A percentile compares a stretch with the other conserved stretches of the same genome.
These are phyloP conservation scores for Passalora sequoiae DNA, from an alignment of 2,329 filamentous ascomycete species.

Conservation along the genomic window DNA sequence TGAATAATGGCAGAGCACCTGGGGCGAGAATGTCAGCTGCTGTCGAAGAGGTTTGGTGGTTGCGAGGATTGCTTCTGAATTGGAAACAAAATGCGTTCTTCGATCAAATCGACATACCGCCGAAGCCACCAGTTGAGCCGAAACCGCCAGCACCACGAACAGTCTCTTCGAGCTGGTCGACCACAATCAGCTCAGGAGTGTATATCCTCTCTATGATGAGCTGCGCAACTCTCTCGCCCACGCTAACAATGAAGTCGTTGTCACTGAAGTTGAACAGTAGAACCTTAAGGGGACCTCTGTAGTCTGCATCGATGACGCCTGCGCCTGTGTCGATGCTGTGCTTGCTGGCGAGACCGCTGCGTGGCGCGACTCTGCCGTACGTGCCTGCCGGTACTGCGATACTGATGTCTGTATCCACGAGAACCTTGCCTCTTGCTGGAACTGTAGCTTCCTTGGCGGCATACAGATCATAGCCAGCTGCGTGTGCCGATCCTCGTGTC, in stretches of 20 bases:
- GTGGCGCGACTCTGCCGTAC: conserved; percentile 58
- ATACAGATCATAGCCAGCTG: conserved; percentile 93
- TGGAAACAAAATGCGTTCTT: too few species aligned
- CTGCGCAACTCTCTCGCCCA: conserved; percentile 89
- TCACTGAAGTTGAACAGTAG: conserved; percentile 91
- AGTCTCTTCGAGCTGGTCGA: conserved; percentile 81
- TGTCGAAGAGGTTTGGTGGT: too few species aligned
- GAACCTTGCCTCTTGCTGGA: conserved; percentile 73
- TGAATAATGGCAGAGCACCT: too few species aligned
- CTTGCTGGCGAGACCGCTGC: conserved; percentile 50
- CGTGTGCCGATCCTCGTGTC: conserved; percentile 80
- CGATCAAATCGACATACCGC: conserved; percentile 24
- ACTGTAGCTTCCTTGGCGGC: conserved; percentile 65
- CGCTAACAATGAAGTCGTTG: conserved; percentile 70
- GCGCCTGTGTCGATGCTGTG: conserved; percentile 95
- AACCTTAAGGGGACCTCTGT: conserved; percentile 89
- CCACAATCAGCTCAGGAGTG: conserved; percentile 86
- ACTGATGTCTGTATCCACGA: conserved; percentile 86
- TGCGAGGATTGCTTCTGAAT: too few species aligned
- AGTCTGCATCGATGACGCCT: conserved; percentile 96
- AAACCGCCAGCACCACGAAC: conserved; percentile 87
- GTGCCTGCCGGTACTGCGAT: conserved; percentile 88
- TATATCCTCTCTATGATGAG: conserved; percentile 90
- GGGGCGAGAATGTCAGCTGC: too few species aligned
- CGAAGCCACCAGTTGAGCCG: conserved; percentile 69